Evolutionary conservation across 2,329 filamentous ascomycete genomes (phyloP).

Genomic region (Trichoderma afroharzianum): DNA sequence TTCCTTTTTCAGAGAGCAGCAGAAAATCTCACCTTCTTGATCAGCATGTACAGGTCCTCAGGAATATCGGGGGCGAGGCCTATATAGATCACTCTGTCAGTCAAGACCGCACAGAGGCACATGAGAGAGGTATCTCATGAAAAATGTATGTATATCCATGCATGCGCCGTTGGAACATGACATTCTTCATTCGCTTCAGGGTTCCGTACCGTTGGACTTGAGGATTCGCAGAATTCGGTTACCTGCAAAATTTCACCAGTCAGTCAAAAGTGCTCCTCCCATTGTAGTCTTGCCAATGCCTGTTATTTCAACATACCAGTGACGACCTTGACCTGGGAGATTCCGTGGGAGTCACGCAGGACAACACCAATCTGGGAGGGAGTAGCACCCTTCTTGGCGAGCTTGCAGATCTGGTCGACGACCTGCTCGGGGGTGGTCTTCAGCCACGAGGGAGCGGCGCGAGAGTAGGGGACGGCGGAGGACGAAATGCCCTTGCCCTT

Average conservation of each 20-base stretch:
- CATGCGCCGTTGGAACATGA: conserved; percentile 20
- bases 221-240: conserved; percentile 99
- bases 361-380: conserved; percentile 99
- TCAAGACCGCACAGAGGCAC: conserved; percentile 86
- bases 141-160: conserved; percentile 28
- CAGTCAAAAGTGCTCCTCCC: conserved; percentile 29
- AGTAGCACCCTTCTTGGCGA: conserved; percentile 97
- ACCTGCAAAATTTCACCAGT: conserved; percentile 54
- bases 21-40: conserved; percentile 81
- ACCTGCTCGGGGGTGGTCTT: conserved; percentile 99
- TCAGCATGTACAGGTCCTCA: conserved; percentile 99
- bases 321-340: conserved; percentile 96
- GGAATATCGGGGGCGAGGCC: conserved; percentile 98
- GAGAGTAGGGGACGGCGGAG: conserved; percentile 95
- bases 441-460: conserved; percentile 87
- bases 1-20: not conserved
- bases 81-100: conserved; percentile 87
- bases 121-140: conserved; percentile 29
- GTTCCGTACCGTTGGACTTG: conserved; percentile 87
- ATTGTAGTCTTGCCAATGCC: not conserved
- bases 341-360: conserved; percentile 95
- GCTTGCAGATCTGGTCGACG: conserved; percentile 98
- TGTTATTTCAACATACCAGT: conserved; percentile 65
- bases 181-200: conserved; percentile 30
- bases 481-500: conserved; percentile 99